Evolutionary conservation across 208 protist genomes (phyloP).

Genomic region (Leishmania braziliensis): DNA sequence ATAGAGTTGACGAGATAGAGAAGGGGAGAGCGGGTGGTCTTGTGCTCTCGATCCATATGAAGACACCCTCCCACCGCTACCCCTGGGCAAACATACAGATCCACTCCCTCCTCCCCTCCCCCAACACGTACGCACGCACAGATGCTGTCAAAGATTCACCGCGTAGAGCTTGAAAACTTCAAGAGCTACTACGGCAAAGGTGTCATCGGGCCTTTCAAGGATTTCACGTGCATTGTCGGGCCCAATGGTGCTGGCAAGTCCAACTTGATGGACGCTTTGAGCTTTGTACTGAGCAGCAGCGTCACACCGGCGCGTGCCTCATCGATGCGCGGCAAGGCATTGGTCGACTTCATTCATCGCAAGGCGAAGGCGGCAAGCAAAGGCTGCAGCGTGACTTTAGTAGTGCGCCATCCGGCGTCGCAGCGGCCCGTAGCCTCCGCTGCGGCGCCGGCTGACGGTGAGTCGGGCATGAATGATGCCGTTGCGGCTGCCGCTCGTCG

Average conservation of each 20-base stretch:
- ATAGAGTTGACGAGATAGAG: background rate
- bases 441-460: background rate
- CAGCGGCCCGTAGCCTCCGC: background rate
- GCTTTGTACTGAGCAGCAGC: slow-evolving; percentile 96
- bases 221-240: slow-evolving; percentile 99
- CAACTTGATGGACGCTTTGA: slow-evolving; percentile 99
- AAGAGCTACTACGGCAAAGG: slow-evolving; percentile 97
- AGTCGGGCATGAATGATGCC: background rate
- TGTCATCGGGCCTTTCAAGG: slow-evolving; percentile 96
- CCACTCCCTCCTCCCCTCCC: background rate
- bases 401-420: slow-evolving; percentile 53
- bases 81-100: background rate
- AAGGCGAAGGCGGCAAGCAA: slow-evolving; percentile 43
- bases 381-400: slow-evolving; percentile 78
- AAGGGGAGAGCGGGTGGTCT: too few species aligned
- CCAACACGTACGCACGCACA: slow-evolving; percentile 10
- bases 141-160: slow-evolving; percentile 72
- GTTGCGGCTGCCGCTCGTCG: background rate
- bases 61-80: background rate
- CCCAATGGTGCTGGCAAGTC: slow-evolving; percentile 99
- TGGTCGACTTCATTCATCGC: slow-evolving; percentile 94
- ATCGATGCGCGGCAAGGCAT: slow-evolving; percentile 74
- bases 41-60: background rate
- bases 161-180: slow-evolving; percentile 98
- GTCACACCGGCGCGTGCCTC: slow-evolving; percentile 32